Conservation (phyloP, 2,329 filamentous ascomycete genomes). For the Emergomyces orientalis region DNA sequence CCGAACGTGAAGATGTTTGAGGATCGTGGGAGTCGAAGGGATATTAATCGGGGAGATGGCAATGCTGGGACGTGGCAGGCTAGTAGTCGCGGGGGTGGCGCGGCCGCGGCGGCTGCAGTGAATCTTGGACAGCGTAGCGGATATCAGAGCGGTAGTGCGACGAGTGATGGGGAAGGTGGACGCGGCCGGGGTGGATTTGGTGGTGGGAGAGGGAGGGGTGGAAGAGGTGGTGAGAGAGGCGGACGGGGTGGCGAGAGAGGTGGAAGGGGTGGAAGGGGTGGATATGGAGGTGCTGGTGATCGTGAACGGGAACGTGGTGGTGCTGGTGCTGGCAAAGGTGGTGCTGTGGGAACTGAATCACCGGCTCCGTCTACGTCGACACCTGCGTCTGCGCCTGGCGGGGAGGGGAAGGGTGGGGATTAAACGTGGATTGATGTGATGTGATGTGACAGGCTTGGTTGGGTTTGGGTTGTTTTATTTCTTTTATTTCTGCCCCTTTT, state of each 20-base stretch:
- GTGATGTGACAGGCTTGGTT: not conserved
- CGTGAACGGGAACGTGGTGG: not conserved
- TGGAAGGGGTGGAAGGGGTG: not conserved
- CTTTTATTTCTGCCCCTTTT: not conserved
- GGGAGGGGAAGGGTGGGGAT: not conserved
- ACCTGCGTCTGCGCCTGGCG: not conserved
- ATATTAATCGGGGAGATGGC: constrained; percentile 28
- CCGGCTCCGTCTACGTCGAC: not conserved
- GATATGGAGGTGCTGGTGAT: not conserved
- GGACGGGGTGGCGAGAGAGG: constrained; percentile 48
- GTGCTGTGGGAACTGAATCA: constrained; percentile 24
- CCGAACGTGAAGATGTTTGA: constrained; percentile 78
- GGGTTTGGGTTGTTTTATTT: not conserved
- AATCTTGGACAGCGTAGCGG: constrained; percentile 55
- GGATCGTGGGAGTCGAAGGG: constrained; percentile 49
- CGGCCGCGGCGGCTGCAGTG: constrained; percentile 46
- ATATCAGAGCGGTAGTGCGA: constrained; percentile 72
- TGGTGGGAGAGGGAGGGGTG: constrained; percentile 47
- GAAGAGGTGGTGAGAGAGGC: constrained; percentile 46
- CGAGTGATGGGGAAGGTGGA: constrained; percentile 62
- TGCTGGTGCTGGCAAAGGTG: constrained; percentile 48
- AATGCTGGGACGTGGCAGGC: constrained; percentile 48
- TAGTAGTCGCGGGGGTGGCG: constrained; percentile 52
- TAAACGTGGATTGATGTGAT: not conserved
- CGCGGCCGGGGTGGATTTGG: constrained; percentile 53